These are phyloP conservation scores for Diddensiella santjacobensis DNA, from an alignment of 805 yeast species.

Conservation along the genomic window DNA sequence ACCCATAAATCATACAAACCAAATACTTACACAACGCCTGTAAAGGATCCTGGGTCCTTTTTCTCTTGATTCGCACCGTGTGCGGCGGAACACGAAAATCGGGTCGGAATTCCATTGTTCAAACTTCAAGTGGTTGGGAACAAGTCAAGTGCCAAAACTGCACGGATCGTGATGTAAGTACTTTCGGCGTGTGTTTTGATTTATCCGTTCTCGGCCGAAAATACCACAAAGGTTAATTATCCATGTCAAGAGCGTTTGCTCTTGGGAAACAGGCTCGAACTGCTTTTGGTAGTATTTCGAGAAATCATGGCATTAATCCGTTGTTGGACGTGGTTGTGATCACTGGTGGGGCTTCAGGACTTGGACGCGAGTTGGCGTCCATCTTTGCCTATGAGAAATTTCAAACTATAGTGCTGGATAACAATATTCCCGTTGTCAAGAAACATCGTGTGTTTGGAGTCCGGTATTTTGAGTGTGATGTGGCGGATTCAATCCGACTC, in stretches of 20 bases:
- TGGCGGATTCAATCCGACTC: slow-evolving; percentile 50
- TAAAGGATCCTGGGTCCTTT: slow-evolving; percentile 81
- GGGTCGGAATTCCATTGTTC: neutral
- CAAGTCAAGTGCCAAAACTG: no score
- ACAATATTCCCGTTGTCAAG: slow-evolving; percentile 36
- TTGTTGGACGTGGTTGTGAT: slow-evolving; percentile 44
- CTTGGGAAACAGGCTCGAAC: neutral
- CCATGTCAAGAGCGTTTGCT: slow-evolving; percentile 1
- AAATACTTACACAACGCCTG: slow-evolving; percentile 55
- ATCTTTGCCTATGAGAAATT: slow-evolving; percentile 43
- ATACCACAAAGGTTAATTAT: neutral
- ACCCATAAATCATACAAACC: neutral
- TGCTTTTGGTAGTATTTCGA: neutral
- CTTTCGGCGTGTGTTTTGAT: no score
- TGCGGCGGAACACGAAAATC: slow-evolving; percentile 42
- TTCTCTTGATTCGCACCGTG: slow-evolving; percentile 78
- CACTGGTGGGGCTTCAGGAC: slow-evolving; percentile 82
- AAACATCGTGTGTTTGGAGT: slow-evolving; percentile 38
- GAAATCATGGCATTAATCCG: slow-evolving; percentile 9
- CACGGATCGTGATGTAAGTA: no score
- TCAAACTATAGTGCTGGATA: slow-evolving; percentile 64
- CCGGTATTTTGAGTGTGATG: slow-evolving; percentile 64
- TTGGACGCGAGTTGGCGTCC: slow-evolving; percentile 63
- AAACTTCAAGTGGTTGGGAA: neutral
- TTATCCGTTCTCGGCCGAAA: no score